Conservation (phyloP, 306 rosid species). For the Casuarina glauca region DNA sequence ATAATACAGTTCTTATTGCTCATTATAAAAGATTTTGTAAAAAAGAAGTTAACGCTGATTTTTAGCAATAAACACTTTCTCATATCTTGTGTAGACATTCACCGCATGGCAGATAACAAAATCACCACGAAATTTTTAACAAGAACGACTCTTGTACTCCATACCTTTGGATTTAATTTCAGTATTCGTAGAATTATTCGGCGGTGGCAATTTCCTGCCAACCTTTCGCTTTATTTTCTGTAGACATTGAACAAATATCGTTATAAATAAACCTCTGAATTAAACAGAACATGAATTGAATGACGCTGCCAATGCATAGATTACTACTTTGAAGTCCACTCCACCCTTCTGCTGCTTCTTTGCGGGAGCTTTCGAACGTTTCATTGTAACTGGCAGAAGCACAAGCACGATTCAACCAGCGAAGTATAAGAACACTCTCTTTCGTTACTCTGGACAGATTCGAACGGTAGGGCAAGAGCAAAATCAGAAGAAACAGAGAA, state of each 20-base stretch:
- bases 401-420: background rate
- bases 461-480: too few species aligned
- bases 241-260: background rate
- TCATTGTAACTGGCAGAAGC: conserved; percentile 37
- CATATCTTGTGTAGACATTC: background rate
- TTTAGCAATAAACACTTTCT: too few species aligned
- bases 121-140: background rate
- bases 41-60: too few species aligned
- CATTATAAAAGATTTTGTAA: background rate
- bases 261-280: conserved; percentile 5
- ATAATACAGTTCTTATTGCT: background rate
- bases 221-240: conserved; percentile 86
- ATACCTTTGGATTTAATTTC: conserved; percentile 85
- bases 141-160: background rate
- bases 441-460: too few species aligned
- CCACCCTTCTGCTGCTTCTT: conserved; percentile 71
- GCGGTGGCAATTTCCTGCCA: conserved; percentile 85
- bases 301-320: background rate
- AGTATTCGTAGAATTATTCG: conserved; percentile 76
- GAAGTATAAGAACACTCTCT: background rate
- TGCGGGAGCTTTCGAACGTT: conserved; percentile 49
- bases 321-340: conserved; percentile 68
- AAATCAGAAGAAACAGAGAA: too few species aligned
- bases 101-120: background rate
- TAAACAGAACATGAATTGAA: background rate